Base-by-base conservation (phyloP, 345 rosid species). In the Leavenworthia alabamica region DNA sequence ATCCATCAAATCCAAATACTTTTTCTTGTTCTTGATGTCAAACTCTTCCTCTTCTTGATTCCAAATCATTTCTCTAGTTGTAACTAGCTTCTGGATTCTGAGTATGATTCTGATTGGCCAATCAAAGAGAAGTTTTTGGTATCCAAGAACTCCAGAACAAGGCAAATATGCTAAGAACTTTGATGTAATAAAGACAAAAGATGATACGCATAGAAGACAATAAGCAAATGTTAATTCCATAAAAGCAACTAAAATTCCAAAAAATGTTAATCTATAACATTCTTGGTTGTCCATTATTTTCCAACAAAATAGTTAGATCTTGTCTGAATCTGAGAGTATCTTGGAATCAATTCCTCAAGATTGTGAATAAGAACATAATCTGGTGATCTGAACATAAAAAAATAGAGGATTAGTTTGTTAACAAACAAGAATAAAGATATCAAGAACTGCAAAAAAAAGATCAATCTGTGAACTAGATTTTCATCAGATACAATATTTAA, bases 191-290 rank as follows among this genome's bases (percentile, higher is more conserved):
- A 67, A 89, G 10, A 72, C 72, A 20, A 80, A 66, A 44, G 77
- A 54, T n/a, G 91, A 80, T 52, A 43, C 75, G 56, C 84, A 89
- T 2, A 92, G 74, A 57, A 89, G 84, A 58, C 77, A 49, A 67
- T 75, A 81, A 61, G 86, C 85, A 67, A 92, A 33, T 24, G 67
- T 61, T 40, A 92, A 85, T 62, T 86, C 86, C 27, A 89, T 54
- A 72, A 83, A 89, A 22, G 81, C 90, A 52, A 80, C 71, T 2
- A 81, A 62, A 31, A 89, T 66, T 55, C 75, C 86, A 49, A 46
- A 8, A 31, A 80, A 73, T 10, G 90, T 82, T 83, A 88, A 81
- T 19, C 77, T 49, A 33, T 64, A 45, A 56, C 49, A 19, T 67
- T 68, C 73, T 32, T 33, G 68, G 47, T 72, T 50, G 53, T 54